Base-by-base conservation (phyloP, 352 stramenopile genomes). In the Globisporangium heterothallicum region DNA sequence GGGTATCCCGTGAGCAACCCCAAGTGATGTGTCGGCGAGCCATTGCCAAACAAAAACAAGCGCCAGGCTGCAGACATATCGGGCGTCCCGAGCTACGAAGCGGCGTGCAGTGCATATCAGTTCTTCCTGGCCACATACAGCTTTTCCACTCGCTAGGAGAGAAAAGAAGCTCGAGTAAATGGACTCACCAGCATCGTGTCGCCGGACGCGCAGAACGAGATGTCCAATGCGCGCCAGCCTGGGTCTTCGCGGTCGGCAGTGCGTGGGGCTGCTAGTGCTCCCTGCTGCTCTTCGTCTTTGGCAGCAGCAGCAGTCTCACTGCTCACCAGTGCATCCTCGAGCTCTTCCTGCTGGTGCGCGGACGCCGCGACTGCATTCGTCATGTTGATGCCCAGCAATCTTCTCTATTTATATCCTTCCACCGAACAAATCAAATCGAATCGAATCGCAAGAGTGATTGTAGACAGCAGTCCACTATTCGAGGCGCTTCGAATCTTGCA, bases 31-130 rank as follows among this genome's bases (percentile, higher is more conserved):
- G 84, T 94, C 21, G 84, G 84, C 29, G 80, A 92, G 18, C 84
- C 84, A 43, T 94, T 86, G 41, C 84, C 84, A 41, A 89, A 88
- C 3, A 94, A 75, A 52, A 94, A 92, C 1, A 94, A 60, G 22
- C 68, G 64, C 84, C 84, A 93, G n/a, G 81, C 65, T 2, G 79
- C 65, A 8, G 58, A 75, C 73, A 92, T 91, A 10, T 80, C 61
- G 53, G 56, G 29, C 32, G 73, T 65, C 12, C 80, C 77, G 6
- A 83, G 63, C 77, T 90, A 46, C n/a, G 12, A n/a, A n/a, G n/a
- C n/a, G n/a, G n/a, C n/a, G n/a, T 22, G 27, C n/a, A 27, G 7
- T 18, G 3, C 32, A 38, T 12, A 9, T 4, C n/a, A n/a, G n/a
- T n/a, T n/a, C n/a, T n/a, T n/a, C n/a, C n/a, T n/a, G n/a, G n/a